Evolutionary conservation across 2,329 filamentous ascomycete genomes (phyloP).

Genomic region (Penicillium sp.): DNA sequence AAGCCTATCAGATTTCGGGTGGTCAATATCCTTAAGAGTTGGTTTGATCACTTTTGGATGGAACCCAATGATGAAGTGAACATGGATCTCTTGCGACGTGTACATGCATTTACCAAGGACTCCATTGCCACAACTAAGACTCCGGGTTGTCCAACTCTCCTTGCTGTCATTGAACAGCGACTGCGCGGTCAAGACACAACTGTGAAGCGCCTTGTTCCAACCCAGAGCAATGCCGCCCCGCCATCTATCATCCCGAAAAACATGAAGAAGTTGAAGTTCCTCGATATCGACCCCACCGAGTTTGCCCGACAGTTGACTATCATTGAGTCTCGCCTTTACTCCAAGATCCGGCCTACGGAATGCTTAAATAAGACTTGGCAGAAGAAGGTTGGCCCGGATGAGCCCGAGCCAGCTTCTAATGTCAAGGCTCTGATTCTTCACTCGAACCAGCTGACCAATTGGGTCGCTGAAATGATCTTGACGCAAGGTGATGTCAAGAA

Average conservation of each 20-base stretch:
- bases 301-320: conserved; percentile 98
- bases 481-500: conserved; percentile 94
- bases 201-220: conserved; percentile 82
- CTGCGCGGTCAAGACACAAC: conserved; percentile 81
- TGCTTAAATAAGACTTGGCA: conserved; percentile 99
- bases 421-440: conserved; percentile 96
- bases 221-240: conserved; percentile 77
- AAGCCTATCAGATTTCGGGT: conserved; percentile 94
- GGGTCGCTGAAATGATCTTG: conserved; percentile 98
- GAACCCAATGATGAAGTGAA: conserved; percentile 85
- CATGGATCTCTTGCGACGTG: conserved; percentile 79
- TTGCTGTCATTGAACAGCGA: conserved; percentile 84
- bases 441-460: conserved; percentile 98
- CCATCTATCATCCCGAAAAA: conserved; percentile 94
- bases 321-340: conserved; percentile 91
- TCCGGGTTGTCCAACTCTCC: conserved; percentile 78
- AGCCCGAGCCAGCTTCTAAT: conserved; percentile 79
- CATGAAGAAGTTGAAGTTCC: conserved; percentile 98
- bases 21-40: conserved; percentile 95
- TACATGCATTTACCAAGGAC: conserved; percentile 87
- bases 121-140: conserved; percentile 92
- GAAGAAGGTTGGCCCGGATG: conserved; percentile 77
- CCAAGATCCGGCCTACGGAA: conserved; percentile 93
- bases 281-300: conserved; percentile 93
- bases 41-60: conserved; percentile 99